A percentile compares a stretch with the other conserved stretches of the same genome.
phyloP scores from a whole-genome alignment of 1,139 yeast genomes.

The Arxiozyma telluris region DNA sequence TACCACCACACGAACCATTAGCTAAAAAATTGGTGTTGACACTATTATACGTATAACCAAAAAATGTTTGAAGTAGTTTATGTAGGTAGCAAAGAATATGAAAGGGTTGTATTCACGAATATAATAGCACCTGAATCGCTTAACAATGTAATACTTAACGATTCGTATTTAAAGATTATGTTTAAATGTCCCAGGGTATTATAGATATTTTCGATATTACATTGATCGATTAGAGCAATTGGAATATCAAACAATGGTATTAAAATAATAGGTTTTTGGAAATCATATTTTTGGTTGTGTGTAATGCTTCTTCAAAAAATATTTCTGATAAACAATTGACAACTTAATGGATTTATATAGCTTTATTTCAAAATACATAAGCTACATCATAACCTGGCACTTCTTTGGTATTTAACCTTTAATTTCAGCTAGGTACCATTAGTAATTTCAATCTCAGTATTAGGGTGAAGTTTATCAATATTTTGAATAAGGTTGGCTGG shows the following conservation, averaged over 20 bases:
- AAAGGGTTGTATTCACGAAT: slow-evolving; percentile 50
- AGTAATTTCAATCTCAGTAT: slow-evolving; percentile 34
- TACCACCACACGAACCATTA: slow-evolving; percentile 61
- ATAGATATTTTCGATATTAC: slow-evolving; percentile 40
- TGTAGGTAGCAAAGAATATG: slow-evolving; percentile 47
- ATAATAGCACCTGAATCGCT: slow-evolving; percentile 45
- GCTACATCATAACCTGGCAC: slow-evolving; percentile 39
- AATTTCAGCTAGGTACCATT: slow-evolving; percentile 11
- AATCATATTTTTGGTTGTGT: slow-evolving; percentile 1
- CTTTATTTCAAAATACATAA: slow-evolving; percentile 47
- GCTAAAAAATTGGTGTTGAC: slow-evolving; percentile 37
- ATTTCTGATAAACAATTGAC: slow-evolving; percentile 40
- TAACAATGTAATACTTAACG: slow-evolving; percentile 38
- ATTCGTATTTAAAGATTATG: slow-evolving; percentile 31
- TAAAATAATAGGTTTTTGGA: slow-evolving; percentile 24
- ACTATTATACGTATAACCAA: slow-evolving; percentile 44
- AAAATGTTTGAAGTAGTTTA: slow-evolving; percentile 41
- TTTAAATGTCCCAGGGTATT: slow-evolving; percentile 40
- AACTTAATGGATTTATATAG: slow-evolving; percentile 50
- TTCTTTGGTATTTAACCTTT: slow-evolving; percentile 13
- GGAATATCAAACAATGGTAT: slow-evolving; percentile 69
- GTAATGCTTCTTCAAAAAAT: slow-evolving; percentile 32
- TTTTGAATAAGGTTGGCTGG: slow-evolving; percentile 5
- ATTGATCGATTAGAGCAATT: slow-evolving; percentile 48
- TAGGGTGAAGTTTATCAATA: slow-evolving; percentile 19